Evolutionary conservation across 2,329 filamentous ascomycete genomes (phyloP).

Genomic region (Aaosphaeria arxii): DNA sequence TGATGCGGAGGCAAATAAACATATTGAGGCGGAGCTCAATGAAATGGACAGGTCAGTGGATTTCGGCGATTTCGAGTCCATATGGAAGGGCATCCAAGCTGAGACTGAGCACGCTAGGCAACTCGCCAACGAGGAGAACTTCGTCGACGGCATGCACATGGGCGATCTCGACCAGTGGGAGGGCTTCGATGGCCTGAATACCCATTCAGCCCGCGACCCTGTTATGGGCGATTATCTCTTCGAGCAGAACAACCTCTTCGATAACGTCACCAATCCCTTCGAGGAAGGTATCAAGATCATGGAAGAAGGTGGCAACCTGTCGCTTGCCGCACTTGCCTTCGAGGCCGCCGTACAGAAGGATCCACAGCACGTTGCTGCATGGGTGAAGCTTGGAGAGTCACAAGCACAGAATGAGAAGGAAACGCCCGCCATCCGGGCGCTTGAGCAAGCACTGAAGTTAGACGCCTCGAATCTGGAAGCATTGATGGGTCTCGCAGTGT

Average conservation of each 20-base stretch:
- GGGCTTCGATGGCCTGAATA: constrained; percentile 67
- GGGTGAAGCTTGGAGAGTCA: constrained; percentile 86
- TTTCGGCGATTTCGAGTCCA: constrained; percentile 89
- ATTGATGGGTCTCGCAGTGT: constrained; percentile 92
- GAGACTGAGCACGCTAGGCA: constrained; percentile 68
- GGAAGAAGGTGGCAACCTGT: constrained; percentile 89
- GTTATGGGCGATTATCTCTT: constrained; percentile 89
- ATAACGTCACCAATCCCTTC: constrained; percentile 77
- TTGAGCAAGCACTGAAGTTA: constrained; percentile 85
- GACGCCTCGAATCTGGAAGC: constrained; percentile 85
- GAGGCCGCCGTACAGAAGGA: constrained; percentile 93
- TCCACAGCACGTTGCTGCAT: constrained; percentile 82
- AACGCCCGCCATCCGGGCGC: constrained; percentile 86
- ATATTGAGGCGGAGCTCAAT: constrained; percentile 83
- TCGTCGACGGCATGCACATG: constrained; percentile 58
- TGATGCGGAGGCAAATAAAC: constrained; percentile 64
- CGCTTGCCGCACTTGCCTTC: constrained; percentile 88
- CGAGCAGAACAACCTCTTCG: constrained; percentile 90
- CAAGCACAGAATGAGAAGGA: constrained; percentile 99
- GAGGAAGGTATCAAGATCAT: constrained; percentile 92
- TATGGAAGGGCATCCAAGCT: constrained; percentile 80
- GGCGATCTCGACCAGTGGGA: constrained; percentile 81
- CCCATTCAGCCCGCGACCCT: constrained; percentile 68
- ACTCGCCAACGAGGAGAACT: constrained; percentile 65
- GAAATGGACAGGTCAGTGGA: constrained; percentile 84